Base-by-base conservation (phyloP, 306 rosid genomes). In the Cicer bijugum region DNA sequence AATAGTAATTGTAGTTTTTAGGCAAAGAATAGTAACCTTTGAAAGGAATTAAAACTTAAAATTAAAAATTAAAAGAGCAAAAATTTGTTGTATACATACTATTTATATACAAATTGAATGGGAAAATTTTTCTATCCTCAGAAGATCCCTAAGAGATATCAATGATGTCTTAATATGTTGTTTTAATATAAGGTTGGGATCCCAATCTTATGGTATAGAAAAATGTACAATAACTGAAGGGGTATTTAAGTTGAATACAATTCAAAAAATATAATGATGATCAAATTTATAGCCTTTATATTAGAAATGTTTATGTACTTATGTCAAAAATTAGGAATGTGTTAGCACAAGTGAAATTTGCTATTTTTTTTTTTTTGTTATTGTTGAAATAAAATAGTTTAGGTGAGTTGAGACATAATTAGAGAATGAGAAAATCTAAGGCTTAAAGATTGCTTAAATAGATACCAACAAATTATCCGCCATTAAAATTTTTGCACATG, bases 141-240 rank as follows among this genome's bases (percentile, higher is more conserved):
- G 1, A 7, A 57, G 8, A 57, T 57, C 15, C 0, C 8, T 20
- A 57, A 20, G 14, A 58, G 28, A 10, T 88, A 55, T 20, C 1
- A 20, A 20, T 20, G 23, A 20, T 20, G 23, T 20, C 23, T 20
- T 52, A 55, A 46, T 44, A 75, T 56, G 35, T 40, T 7, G 66
- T 23, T 52, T 28, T 58, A 14, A 35, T 12, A 39, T 28, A 28
- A 46, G 35, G 59, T 52, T 70, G 59, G 67, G 82, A 84, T 86
- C 81, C 0, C 5, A 3, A 19, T 53, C 74, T 80, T n/a, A 44
- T 10, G 39, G 9, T 74, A 46, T 38, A 67, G 50, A 80, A 76
- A 75, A 70, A 60, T 6, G 43, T 17, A 28, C 35, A 69, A 23
- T 28, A 52, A 68, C 42, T 14, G 48, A 64, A 28, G 60, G 53